Conservation (phyloP, 2,329 filamentous ascomycete species). For the Celoporthe dispersa region DNA sequence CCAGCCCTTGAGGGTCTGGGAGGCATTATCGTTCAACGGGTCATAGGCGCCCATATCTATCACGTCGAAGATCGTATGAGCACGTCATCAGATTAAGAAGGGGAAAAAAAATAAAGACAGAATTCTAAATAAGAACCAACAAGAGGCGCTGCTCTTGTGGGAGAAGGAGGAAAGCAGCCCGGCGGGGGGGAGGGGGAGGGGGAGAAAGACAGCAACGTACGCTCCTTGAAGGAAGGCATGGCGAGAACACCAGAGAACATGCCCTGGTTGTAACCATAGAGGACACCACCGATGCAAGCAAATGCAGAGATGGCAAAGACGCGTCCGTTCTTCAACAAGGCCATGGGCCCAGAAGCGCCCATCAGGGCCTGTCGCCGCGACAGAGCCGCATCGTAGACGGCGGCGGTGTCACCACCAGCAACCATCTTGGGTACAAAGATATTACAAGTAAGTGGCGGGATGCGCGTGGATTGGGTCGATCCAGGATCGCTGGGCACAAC, state of each 20-base stretch:
- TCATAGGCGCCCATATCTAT: constrained; percentile 62
- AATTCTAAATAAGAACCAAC: too few species aligned
- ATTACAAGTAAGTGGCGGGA: background rate
- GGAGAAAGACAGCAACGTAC: constrained; percentile 41
- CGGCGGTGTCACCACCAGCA: constrained; percentile 43
- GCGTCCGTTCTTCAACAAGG: constrained; percentile 62
- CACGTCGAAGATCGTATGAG: background rate
- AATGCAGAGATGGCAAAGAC: constrained; percentile 66
- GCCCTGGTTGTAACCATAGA: constrained; percentile 77
- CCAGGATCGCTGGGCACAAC: background rate
- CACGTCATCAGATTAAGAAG: background rate
- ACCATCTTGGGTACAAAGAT: constrained; percentile 39
- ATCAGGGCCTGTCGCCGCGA: constrained; percentile 57
- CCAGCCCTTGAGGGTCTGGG: constrained; percentile 62
- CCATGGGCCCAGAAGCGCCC: constrained; percentile 55
- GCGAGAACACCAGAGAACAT: constrained; percentile 73
- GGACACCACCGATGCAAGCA: constrained; percentile 64
- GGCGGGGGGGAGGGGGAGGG: too few species aligned
- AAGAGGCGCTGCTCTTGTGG: too few species aligned
- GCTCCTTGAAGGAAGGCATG: constrained; percentile 58
- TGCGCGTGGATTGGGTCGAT: background rate
- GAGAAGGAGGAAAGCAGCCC: too few species aligned
- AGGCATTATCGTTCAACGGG: constrained; percentile 46
- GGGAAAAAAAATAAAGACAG: background rate
- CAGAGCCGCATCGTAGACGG: constrained; percentile 57